A percentile compares a stretch with the other conserved stretches of the same genome.
Evolutionary conservation across 306 rosid genomes (phyloP).

Genomic region (Glycine latifolia): DNA sequence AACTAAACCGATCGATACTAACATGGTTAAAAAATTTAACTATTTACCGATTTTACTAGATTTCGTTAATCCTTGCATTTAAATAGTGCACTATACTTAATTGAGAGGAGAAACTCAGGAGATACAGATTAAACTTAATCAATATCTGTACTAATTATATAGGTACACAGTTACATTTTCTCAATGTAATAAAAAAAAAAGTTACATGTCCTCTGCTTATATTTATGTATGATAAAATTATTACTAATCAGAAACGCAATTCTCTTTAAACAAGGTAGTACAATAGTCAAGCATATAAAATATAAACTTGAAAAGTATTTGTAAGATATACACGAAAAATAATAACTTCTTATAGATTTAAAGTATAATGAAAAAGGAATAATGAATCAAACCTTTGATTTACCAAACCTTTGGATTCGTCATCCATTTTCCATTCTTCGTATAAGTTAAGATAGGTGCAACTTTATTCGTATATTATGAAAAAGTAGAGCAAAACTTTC

Average conservation of each 20-base stretch:
- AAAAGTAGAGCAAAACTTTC: neutral
- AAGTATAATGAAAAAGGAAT: neutral
- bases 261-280: neutral
- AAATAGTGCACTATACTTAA: neutral
- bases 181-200: too few relatives aligned
- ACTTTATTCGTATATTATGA: neutral
- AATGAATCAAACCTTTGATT: neutral
- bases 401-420: neutral
- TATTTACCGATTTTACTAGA: too few relatives aligned
- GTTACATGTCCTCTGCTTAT: too few relatives aligned
- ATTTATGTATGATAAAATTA: neutral
- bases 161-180: too few relatives aligned
- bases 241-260: neutral
- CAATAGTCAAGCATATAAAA: neutral
- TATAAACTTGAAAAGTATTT: neutral
- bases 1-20: too few relatives aligned
- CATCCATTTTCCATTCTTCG: slow-evolving; percentile 3
- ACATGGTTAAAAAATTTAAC: too few relatives aligned
- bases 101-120: neutral
- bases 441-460: slow-evolving; percentile 4
- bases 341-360: neutral
- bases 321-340: neutral
- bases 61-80: too few relatives aligned
- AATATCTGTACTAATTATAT: too few relatives aligned
- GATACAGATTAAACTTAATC: neutral